phyloP scores from a whole-genome alignment of 345 rosid species.

The Citrus medica region DNA sequence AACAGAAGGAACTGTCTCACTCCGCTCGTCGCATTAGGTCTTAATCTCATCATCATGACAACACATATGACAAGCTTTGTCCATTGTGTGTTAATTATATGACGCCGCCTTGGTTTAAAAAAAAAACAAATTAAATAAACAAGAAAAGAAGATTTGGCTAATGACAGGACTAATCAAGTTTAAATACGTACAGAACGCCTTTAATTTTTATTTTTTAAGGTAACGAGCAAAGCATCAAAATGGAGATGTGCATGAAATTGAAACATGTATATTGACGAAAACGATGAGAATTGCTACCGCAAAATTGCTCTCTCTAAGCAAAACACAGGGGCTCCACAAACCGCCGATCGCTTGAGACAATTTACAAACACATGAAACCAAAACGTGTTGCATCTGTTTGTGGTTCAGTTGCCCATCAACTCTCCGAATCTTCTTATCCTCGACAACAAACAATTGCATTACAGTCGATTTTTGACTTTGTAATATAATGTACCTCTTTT shows the following conservation, averaged over 20 bases:
- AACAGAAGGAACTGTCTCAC: background rate
- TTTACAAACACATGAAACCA: background rate
- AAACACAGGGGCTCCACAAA: constrained; percentile 22
- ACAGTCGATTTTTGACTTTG: background rate
- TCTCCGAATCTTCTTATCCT: background rate
- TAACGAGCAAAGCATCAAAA: background rate
- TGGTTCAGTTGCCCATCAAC: background rate
- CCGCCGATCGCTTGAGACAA: background rate
- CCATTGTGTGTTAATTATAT: too few species aligned
- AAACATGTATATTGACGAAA: background rate
- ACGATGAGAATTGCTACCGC: background rate
- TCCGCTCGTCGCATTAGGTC: background rate
- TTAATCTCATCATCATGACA: background rate
- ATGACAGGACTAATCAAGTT: background rate
- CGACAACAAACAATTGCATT: background rate
- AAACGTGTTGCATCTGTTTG: background rate
- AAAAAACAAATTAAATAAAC: too few species aligned
- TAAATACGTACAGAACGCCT: background rate
- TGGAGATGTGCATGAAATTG: background rate
- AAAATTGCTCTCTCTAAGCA: background rate
- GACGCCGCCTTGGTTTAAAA: background rate
- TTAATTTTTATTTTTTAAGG: too few species aligned
- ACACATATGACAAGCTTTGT: background rate
- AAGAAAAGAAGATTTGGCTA: background rate
- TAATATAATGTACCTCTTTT: background rate